These are phyloP conservation scores for Colletotrichum gloeosporioides DNA, from an alignment of 2,329 filamentous ascomycete genomes.

Conservation along the genomic window DNA sequence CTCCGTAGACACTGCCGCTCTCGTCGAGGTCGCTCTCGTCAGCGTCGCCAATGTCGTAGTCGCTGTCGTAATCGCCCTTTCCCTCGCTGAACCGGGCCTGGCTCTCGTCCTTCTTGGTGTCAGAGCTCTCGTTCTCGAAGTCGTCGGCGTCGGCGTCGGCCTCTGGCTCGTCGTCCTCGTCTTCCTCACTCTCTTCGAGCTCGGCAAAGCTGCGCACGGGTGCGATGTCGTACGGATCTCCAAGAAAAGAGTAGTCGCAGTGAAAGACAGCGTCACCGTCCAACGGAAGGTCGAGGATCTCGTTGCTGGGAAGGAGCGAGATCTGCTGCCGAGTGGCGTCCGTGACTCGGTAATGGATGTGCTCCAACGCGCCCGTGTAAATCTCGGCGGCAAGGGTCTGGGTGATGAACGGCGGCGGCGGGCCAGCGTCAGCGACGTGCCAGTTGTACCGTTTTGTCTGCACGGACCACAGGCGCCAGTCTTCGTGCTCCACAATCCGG, in stretches of 20 bases:
- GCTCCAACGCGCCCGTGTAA: background rate
- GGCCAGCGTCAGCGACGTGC: background rate
- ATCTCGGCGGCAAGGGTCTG: background rate
- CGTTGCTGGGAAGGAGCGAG: background rate
- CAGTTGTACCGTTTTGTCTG: background rate
- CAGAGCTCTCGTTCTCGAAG: background rate
- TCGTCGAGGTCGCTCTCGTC: background rate
- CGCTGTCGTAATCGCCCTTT: background rate
- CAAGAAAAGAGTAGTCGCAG: background rate
- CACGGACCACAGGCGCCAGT: conserved; percentile 3
- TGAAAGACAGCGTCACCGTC: background rate
- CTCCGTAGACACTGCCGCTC: background rate
- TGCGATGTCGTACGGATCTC: background rate
- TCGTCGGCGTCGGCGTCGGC: background rate
- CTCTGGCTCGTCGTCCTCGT: background rate
- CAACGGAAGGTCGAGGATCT: conserved; percentile 3
- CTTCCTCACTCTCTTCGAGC: background rate
- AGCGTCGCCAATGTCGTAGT: background rate
- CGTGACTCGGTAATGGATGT: background rate
- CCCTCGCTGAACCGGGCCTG: background rate
- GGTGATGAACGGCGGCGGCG: background rate
- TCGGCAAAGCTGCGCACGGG: background rate
- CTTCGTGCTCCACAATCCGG: background rate
- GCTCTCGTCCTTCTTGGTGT: background rate
- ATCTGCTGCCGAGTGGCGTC: background rate